Base-by-base conservation (phyloP, 2,329 filamentous ascomycete genomes). In the Aspergillus alliaceus region DNA sequence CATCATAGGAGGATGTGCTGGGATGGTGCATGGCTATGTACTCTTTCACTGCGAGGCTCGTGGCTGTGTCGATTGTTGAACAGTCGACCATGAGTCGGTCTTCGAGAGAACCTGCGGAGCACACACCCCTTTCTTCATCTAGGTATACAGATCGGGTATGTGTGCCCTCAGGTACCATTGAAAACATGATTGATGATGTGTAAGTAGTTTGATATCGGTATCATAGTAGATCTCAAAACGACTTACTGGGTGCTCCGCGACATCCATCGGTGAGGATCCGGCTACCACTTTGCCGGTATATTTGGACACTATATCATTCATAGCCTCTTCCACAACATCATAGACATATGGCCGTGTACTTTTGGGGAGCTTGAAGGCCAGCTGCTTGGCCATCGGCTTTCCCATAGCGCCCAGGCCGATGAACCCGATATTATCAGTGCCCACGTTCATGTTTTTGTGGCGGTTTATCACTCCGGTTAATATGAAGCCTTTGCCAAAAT, bases 341-440 rank as follows among this genome's bases (percentile, higher is more conserved):
- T 40, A 52, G 3, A 52, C 35, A 31, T 52, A 39, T 22, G 40
- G 15, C 12, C 11, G 50, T 18, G 76, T 70, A 6, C 77, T 75
- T 61, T 75, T 74, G 2, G 62, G 66, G 6, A 69, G 77, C 32
- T 67, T 78, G 8, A 74, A 74, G 7, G 78, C 75, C 24, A 84
- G 70, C 63, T 84, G 81, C 22, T 68, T 68, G 6, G 78, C 74
- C 81, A 84, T 84, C 9, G 80, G 81, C 51, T 73, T 75, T 1
- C 82, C 82, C 82, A 84, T 84, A 8, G 77, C 75, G n/a, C 82
- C 82, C 1, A 84, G 74, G 61, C 82, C 82, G 46, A 84, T 77
- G 70, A 83, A 84, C 44, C 80, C 64, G 14, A 44, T 40, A 11
- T 11, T 20, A 24, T 42, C 24, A 12, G 24, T 18, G 18, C 25